Conservation (phyloP, 306 rosid genomes). For the Abrus pulchellus region DNA sequence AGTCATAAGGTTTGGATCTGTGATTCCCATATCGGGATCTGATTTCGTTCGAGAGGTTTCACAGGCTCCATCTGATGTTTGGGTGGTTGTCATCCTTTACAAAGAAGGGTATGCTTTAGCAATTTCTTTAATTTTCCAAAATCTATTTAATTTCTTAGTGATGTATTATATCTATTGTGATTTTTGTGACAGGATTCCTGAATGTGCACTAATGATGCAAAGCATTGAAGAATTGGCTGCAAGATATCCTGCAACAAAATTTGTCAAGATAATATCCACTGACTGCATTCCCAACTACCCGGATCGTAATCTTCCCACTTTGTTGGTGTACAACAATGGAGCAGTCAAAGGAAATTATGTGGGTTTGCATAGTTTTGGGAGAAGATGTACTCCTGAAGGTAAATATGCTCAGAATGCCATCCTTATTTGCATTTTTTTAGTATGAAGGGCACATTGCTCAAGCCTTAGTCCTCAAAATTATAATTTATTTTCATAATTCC, state of each 20-base stretch:
- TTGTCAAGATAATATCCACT: slow-evolving; percentile 92
- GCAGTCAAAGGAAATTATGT: slow-evolving; percentile 91
- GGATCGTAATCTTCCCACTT: slow-evolving; percentile 85
- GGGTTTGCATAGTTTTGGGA: slow-evolving; percentile 80
- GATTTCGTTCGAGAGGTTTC: slow-evolving; percentile 98
- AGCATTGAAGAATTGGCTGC: slow-evolving; percentile 85
- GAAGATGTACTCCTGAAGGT: slow-evolving; percentile 98
- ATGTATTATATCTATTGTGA: slow-evolving; percentile 18
- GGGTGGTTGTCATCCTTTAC: slow-evolving; percentile 97
- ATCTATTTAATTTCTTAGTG: neutral
- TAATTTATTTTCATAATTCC: neutral
- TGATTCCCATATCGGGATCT: slow-evolving; percentile 89
- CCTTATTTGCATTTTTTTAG: neutral
- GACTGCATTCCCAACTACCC: slow-evolving; percentile 98
- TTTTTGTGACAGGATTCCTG: slow-evolving; percentile 65
- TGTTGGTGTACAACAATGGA: slow-evolving; percentile 90
- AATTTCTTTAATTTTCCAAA: neutral
- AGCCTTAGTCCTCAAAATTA: neutral
- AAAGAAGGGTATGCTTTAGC: slow-evolving; percentile 79
- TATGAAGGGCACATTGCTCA: neutral
- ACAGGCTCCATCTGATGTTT: slow-evolving; percentile 94
- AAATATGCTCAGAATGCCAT: slow-evolving; percentile 33
- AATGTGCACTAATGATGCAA: slow-evolving; percentile 86
- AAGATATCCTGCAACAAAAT: slow-evolving; percentile 90
- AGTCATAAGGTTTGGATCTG: slow-evolving; percentile 81